These are phyloP conservation scores for Globisporangium ultimum DNA, from an alignment of 352 stramenopile genomes.

Conservation along the genomic window DNA sequence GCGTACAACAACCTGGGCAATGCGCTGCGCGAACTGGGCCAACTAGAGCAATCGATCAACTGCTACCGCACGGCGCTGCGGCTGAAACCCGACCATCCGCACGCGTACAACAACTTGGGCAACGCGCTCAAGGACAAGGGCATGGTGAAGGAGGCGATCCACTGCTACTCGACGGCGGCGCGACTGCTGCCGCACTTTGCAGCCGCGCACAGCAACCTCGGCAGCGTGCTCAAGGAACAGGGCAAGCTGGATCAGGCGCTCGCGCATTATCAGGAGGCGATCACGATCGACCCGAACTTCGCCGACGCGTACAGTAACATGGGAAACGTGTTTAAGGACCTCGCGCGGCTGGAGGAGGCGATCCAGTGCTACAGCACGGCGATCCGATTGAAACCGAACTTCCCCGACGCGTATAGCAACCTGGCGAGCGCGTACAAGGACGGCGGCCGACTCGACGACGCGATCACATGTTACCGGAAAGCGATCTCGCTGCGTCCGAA, in stretches of 20 bases:
- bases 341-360: slow-evolving; percentile 84
- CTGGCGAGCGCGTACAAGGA: slow-evolving; percentile 92
- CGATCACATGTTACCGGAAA: slow-evolving; percentile 92
- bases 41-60: slow-evolving; percentile 76
- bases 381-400: slow-evolving; percentile 87
- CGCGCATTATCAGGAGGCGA: slow-evolving; percentile 92
- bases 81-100: slow-evolving; percentile 90
- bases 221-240: slow-evolving; percentile 93
- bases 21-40: slow-evolving; percentile 80
- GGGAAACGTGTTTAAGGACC: slow-evolving; percentile 93
- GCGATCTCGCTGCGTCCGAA: slow-evolving; percentile 86
- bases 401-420: slow-evolving; percentile 91
- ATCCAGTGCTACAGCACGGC: slow-evolving; percentile 89
- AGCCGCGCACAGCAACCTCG: slow-evolving; percentile 92
- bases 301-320: slow-evolving; percentile 94
- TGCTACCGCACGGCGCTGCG: slow-evolving; percentile 89
- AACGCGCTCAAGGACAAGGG: slow-evolving; percentile 92
- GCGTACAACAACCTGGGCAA: slow-evolving; percentile 95
- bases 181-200: slow-evolving; percentile 90
- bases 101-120: slow-evolving; percentile 94
- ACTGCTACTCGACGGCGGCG: slow-evolving; percentile 92
- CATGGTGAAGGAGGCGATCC: slow-evolving; percentile 91
- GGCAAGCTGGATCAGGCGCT: slow-evolving; percentile 92
- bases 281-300: slow-evolving; percentile 91
- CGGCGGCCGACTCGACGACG: slow-evolving; percentile 83